Conservation (phyloP, 352 stramenopile genomes). For the Pythium phragmitis region DNA sequence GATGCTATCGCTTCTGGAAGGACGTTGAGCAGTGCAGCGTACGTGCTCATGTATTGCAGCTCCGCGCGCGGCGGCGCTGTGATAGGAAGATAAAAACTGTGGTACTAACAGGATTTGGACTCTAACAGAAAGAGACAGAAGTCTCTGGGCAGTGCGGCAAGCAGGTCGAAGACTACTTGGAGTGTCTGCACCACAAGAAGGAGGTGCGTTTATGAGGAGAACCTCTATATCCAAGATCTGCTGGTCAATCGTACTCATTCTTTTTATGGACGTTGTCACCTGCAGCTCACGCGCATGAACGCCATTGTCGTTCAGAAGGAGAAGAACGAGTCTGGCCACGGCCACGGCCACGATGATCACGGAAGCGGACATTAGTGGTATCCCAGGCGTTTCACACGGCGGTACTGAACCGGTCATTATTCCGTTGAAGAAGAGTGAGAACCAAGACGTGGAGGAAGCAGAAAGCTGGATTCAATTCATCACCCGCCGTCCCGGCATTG, state of each 20-base stretch:
- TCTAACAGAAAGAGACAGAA: slow-evolving; percentile 76
- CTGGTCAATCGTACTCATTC: slow-evolving; percentile 1
- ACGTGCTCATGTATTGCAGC: slow-evolving; percentile 30
- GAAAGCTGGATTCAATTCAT: not conserved
- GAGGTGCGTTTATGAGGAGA: slow-evolving; percentile 52
- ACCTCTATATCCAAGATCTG: not conserved
- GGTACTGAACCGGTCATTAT: not conserved
- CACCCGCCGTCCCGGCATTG: not conserved
- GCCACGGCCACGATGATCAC: slow-evolving; percentile 41
- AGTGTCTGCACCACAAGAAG: slow-evolving; percentile 95
- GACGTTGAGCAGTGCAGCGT: slow-evolving; percentile 94
- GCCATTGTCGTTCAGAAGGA: slow-evolving; percentile 78
- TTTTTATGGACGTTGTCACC: not conserved
- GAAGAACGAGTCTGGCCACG: slow-evolving; percentile 51
- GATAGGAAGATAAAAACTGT: not conserved
- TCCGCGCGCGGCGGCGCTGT: not conserved
- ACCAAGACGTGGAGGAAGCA: not conserved
- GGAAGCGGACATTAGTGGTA: slow-evolving; percentile 26
- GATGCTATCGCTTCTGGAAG: slow-evolving; percentile 95
- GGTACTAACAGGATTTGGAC: slow-evolving; percentile 12
- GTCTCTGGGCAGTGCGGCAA: slow-evolving; percentile 76
- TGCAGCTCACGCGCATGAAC: slow-evolving; percentile 83
- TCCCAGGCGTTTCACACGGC: not conserved
- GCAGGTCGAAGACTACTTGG: slow-evolving; percentile 93
- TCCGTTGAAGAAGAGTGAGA: slow-evolving; percentile 2